phyloP scores from a whole-genome alignment of 345 rosid species.

The Salix brachista region DNA sequence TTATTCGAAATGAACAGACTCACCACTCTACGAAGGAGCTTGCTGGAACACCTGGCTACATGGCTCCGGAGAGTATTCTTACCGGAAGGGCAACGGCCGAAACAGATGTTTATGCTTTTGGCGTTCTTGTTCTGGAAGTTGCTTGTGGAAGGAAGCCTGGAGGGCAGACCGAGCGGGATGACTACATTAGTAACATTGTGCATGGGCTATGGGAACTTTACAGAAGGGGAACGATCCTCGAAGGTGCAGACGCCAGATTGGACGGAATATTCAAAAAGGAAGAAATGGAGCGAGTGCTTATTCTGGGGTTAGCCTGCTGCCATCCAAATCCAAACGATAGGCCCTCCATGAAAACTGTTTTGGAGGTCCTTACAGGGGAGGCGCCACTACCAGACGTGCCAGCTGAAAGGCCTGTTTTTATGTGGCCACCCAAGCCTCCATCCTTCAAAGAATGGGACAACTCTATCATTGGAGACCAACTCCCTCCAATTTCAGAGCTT shows the following conservation, averaged over 20 bases:
- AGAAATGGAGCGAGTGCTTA: slow-evolving; percentile 44
- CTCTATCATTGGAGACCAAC: slow-evolving; percentile 33
- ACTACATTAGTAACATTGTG: slow-evolving; percentile 52
- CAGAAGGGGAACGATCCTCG: slow-evolving; percentile 36
- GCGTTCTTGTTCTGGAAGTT: slow-evolving; percentile 58
- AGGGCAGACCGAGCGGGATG: slow-evolving; percentile 22
- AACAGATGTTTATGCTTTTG: slow-evolving; percentile 67
- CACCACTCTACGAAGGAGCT: slow-evolving; percentile 70
- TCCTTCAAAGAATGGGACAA: slow-evolving; percentile 41
- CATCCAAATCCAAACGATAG: slow-evolving; percentile 69
- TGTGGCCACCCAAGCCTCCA: slow-evolving; percentile 69
- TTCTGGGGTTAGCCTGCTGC: slow-evolving; percentile 75
- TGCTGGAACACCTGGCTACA: slow-evolving; percentile 74
- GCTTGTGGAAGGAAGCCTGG: slow-evolving; percentile 57
- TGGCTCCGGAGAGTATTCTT: slow-evolving; percentile 74
- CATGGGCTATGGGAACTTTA: slow-evolving; percentile 65
- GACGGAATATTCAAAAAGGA: slow-evolving; percentile 23
- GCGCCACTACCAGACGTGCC: slow-evolving; percentile 49
- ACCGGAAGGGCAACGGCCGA: slow-evolving; percentile 58
- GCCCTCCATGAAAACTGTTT: slow-evolving; percentile 57
- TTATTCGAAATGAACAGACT: slow-evolving; percentile 50
- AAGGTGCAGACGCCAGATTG: slow-evolving; percentile 57
- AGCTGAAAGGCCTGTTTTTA: slow-evolving; percentile 56
- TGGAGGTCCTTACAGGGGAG: slow-evolving; percentile 70
- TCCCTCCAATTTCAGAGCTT: slow-evolving; percentile 36